Percentiles rank a stretch among this genome's conserved stretches.
phyloP scores from a whole-genome alignment of 345 rosid species.

The Eutrema yunnanense region DNA sequence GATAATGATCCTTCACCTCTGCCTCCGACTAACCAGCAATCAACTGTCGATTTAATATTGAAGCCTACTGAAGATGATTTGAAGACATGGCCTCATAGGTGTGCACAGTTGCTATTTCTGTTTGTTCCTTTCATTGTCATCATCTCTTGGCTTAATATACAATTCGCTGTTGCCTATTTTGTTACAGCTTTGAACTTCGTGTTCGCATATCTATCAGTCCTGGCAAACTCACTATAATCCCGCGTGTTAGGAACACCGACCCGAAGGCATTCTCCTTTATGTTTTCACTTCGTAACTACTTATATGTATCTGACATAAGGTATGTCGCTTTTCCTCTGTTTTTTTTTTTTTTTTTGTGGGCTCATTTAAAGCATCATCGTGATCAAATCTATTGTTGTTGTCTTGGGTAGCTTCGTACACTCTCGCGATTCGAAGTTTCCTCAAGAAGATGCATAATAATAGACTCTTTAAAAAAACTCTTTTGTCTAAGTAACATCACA shows the following conservation, averaged over 20 bases:
- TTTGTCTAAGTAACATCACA: not conserved
- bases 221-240: conserved; percentile 75
- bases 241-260: conserved; percentile 91
- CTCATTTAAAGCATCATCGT: not conserved
- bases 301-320: conserved; percentile 93
- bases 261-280: conserved; percentile 66
- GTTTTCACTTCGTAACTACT: conserved; percentile 62
- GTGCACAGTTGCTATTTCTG: not conserved
- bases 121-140: not conserved
- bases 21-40: conserved; percentile 55
- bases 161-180: not conserved
- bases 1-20: conserved; percentile 79
- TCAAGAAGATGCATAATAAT: not conserved
- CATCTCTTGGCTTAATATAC: not conserved
- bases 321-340: conserved; percentile 13
- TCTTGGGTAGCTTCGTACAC: not conserved
- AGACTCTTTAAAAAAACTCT: not conserved
- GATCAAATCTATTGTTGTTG: not conserved
- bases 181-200: conserved; percentile 82
- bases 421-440: not conserved
- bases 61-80: conserved; percentile 74
- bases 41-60: conserved; percentile 72
- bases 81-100: conserved; percentile 83
- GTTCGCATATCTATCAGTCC: conserved; percentile 67
- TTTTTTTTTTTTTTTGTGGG: too few species aligned